A percentile compares a stretch with the other conserved stretches of the same genome.
Conservation (phyloP, 257 asterid species). For the Penstemon barbatus region DNA sequence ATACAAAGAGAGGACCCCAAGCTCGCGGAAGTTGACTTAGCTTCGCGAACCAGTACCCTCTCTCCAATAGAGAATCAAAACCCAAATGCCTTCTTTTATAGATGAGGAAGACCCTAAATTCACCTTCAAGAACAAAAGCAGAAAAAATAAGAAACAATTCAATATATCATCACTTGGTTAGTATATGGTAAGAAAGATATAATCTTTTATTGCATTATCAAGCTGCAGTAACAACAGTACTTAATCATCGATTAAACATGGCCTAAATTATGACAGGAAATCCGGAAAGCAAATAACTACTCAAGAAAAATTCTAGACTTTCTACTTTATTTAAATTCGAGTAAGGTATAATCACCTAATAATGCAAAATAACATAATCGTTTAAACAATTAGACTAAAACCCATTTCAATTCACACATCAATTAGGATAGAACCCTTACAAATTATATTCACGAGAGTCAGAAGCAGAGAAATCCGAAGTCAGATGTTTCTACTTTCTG, state of each 20-base stretch:
- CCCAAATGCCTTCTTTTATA: constrained; percentile 29
- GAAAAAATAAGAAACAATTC: not conserved
- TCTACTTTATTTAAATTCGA: constrained; percentile 30
- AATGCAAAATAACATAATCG: constrained; percentile 22
- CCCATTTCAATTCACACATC: constrained; percentile 9
- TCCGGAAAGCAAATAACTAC: constrained; percentile 12
- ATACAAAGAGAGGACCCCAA: constrained; percentile 58
- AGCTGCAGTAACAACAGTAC: constrained; percentile 3
- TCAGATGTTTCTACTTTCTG: constrained; percentile 13
- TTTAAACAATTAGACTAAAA: constrained; percentile 17
- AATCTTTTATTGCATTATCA: not conserved
- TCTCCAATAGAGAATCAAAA: constrained; percentile 31
- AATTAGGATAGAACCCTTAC: constrained; percentile 20
- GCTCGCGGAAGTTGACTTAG: constrained; percentile 39
- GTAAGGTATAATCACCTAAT: constrained; percentile 29
- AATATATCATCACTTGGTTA: not conserved
- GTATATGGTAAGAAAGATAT: not conserved
- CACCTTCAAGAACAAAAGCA: constrained; percentile 32
- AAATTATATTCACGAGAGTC: constrained; percentile 23
- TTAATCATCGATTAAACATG: constrained; percentile 14
- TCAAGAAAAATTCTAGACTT: constrained; percentile 13
- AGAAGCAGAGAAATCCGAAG: constrained; percentile 43
- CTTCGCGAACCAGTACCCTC: constrained; percentile 58
- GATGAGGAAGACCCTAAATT: constrained; percentile 10
- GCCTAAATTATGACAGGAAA: constrained; percentile 5